phyloP scores from a whole-genome alignment of 2,329 filamentous ascomycete species.

The Neocatenulostroma microsporum region DNA sequence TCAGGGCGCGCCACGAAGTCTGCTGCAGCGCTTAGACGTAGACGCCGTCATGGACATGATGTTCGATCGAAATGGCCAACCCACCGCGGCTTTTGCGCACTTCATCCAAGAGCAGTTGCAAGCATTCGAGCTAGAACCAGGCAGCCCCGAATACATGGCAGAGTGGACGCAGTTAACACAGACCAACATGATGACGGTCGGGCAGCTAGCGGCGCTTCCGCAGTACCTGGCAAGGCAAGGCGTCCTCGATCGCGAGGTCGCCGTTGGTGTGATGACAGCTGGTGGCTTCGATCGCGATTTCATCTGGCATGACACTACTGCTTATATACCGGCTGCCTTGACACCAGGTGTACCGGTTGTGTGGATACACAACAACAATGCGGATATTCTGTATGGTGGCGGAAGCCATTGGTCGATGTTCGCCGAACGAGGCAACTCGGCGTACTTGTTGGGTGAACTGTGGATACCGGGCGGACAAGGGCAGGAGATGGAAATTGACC shows the following conservation, averaged over 20 bases:
- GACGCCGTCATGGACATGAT: not conserved
- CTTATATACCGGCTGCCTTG: not conserved
- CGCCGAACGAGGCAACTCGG: too few relatives aligned
- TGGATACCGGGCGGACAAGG: too few relatives aligned
- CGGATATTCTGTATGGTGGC: too few relatives aligned
- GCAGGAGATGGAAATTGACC: too few relatives aligned
- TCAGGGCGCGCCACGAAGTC: not conserved
- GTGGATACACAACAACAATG: constrained; percentile 4
- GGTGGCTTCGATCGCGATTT: not conserved
- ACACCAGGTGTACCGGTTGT: not conserved
- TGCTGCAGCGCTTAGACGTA: too few relatives aligned
- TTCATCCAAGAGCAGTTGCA: not conserved
- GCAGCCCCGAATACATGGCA: not conserved
- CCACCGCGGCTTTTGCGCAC: not conserved
- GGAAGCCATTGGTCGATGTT: constrained; percentile 4
- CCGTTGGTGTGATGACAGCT: not conserved
- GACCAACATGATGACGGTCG: not conserved
- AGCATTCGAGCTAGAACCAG: not conserved
- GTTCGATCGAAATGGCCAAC: not conserved
- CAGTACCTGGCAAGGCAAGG: not conserved
- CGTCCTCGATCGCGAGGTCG: not conserved
- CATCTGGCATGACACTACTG: not conserved
- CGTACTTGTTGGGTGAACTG: too few relatives aligned
- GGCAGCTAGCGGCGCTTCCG: not conserved
- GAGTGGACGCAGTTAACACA: not conserved